Conservation (phyloP, 805 yeast species). For the Torulaspora delbrueckii region DNA sequence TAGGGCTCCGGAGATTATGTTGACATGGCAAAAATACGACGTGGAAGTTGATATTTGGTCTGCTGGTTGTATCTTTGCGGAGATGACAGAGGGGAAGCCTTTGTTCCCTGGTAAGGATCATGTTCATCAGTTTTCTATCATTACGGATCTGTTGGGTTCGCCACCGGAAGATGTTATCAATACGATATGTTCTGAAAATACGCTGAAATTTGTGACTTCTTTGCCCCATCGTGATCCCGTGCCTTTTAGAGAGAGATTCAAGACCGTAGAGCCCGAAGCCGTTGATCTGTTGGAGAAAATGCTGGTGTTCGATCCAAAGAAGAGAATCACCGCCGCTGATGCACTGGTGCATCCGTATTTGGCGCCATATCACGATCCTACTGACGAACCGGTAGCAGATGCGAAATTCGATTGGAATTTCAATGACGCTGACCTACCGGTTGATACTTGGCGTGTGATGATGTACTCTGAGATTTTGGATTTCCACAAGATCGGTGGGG, state of each 20-base stretch:
- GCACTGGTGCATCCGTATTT: conserved; percentile 87
- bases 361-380: conserved; percentile 94
- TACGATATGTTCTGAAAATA: conserved; percentile 93
- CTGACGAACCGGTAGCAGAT: conserved; percentile 93
- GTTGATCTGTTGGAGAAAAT: conserved; percentile 81
- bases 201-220: conserved; percentile 87
- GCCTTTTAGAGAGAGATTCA: conserved; percentile 77
- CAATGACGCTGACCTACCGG: conserved; percentile 95
- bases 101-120: conserved; percentile 97
- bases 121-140: conserved; percentile 95
- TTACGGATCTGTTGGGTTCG: conserved; percentile 91
- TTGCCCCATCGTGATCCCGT: conserved; percentile 91
- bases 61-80: conserved; percentile 95
- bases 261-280: conserved; percentile 75
- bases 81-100: conserved; percentile 96
- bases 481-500: conserved; percentile 81
- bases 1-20: conserved; percentile 97
- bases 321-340: conserved; percentile 87
- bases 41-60: conserved; percentile 98
- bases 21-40: conserved; percentile 97
- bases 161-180: conserved; percentile 96
- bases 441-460: conserved; percentile 98
- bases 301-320: conserved; percentile 93
- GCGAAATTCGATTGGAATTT: conserved; percentile 96
- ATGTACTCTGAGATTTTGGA: conserved; percentile 96